Conservation (phyloP, 306 rosid genomes). For the Psophocarpus tetragonolobus region DNA sequence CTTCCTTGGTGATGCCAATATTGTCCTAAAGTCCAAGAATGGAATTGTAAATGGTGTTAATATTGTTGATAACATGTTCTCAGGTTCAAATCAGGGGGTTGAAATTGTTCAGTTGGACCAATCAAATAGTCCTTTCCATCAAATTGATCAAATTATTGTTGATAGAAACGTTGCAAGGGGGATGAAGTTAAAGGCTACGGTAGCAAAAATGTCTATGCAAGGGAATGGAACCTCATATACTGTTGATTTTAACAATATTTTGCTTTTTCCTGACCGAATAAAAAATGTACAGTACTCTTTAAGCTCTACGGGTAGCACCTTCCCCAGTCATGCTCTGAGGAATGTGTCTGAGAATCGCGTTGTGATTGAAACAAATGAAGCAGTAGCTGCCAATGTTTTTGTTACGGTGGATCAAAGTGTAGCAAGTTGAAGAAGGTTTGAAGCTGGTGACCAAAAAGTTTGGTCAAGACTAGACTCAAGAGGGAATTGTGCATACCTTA, state of each 20-base stretch:
- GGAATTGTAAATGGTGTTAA: conserved; percentile 66
- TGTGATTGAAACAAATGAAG: conserved; percentile 59
- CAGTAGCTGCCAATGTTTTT: conserved; percentile 51
- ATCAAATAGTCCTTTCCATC: conserved; percentile 56
- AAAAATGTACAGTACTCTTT: conserved; percentile 77
- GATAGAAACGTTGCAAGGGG: conserved; percentile 74
- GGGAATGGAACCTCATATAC: conserved; percentile 80
- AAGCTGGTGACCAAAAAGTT: conserved; percentile 20
- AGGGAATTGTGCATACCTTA: conserved; percentile 44
- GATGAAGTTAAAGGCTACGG: conserved; percentile 67
- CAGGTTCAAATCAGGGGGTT: conserved; percentile 59
- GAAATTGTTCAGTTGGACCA: conserved; percentile 69
- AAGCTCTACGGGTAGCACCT: conserved; percentile 26
- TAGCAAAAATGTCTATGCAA: conserved; percentile 48
- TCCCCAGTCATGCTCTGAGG: conserved; percentile 64
- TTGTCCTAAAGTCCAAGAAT: conserved; percentile 66
- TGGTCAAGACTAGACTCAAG: conserved; percentile 1
- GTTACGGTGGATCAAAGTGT: conserved; percentile 69
- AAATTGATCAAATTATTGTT: conserved; percentile 67
- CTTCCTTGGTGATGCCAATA: conserved; percentile 83
- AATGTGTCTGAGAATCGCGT: conserved; percentile 63
- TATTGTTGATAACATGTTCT: conserved; percentile 86
- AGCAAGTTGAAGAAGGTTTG: conserved; percentile 27
- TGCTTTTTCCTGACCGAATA: conserved; percentile 70
- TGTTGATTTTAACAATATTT: conserved; percentile 59